Evolutionary conservation across 257 asterid genomes (phyloP).

Genomic region (Solanum pinnatisectum): DNA sequence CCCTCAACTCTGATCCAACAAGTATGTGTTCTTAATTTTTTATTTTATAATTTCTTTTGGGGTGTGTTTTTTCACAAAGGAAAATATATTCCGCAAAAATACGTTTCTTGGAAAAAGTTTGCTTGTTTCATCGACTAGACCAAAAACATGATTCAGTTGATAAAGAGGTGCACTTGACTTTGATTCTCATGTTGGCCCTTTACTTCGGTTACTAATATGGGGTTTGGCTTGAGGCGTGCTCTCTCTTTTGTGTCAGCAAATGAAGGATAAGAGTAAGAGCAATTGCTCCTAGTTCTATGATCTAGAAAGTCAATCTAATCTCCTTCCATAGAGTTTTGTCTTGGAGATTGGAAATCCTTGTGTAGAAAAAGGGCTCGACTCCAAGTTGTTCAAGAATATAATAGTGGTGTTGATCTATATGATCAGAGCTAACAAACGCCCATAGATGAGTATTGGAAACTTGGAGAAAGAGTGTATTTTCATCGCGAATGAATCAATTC

Average conservation of each 20-base stretch:
- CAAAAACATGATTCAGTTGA: neutral
- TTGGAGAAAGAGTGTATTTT: no score
- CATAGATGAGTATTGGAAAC: no score
- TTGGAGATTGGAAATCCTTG: neutral
- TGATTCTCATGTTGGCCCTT: neutral
- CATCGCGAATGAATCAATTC: no score
- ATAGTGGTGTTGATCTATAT: neutral
- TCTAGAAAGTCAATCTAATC: neutral
- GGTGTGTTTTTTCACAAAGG: neutral
- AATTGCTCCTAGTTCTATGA: neutral
- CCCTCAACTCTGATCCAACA: slow-evolving; percentile 32
- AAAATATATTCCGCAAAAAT: neutral
- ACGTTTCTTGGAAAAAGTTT: neutral
- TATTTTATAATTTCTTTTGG: neutral
- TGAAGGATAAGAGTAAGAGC: neutral
- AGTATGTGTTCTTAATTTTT: neutral
- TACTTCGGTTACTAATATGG: neutral
- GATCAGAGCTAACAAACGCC: no score
- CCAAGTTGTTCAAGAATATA: neutral
- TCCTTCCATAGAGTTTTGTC: neutral
- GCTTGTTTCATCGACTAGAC: neutral
- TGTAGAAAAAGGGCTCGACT: neutral
- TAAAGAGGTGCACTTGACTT: neutral
- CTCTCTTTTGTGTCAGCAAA: no score
- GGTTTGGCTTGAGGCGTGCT: neutral